phyloP scores from a whole-genome alignment of 2,329 filamentous ascomycete genomes.

The Colletotrichum higginsianum region DNA sequence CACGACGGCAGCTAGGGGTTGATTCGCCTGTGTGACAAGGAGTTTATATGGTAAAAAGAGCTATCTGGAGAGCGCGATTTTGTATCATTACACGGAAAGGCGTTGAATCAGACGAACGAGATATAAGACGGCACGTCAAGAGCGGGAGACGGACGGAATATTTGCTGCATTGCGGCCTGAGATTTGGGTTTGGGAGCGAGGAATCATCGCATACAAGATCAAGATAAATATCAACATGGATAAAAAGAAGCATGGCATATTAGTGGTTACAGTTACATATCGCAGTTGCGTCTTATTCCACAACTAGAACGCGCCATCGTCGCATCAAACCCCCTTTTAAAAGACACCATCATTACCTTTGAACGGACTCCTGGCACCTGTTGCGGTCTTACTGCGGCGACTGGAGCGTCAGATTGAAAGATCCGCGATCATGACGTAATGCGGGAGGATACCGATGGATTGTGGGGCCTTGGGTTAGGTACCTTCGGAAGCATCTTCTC shows the following conservation, averaged over 20 bases:
- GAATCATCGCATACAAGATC: too few relatives aligned
- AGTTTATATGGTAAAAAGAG: not conserved
- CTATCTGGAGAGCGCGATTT: not conserved
- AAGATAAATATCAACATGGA: not conserved
- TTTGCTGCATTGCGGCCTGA: not conserved
- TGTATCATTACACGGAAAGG: conserved; percentile 8
- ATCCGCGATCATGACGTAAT: conserved; percentile 28
- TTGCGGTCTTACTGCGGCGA: not conserved
- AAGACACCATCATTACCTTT: too few relatives aligned
- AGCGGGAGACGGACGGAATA: not conserved
- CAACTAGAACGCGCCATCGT: not conserved
- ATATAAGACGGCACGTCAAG: not conserved
- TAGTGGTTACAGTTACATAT: not conserved
- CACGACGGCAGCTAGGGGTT: not conserved
- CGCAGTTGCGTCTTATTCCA: not conserved
- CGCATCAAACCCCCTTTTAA: not conserved
- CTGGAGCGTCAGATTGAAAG: not conserved
- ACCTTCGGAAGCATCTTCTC: not conserved
- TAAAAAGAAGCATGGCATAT: not conserved
- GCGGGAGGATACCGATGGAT: conserved; percentile 13
- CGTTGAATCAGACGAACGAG: not conserved
- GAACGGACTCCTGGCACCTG: too few relatives aligned
- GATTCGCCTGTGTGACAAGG: not conserved
- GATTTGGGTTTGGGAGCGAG: not conserved
- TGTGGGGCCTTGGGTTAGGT: conserved; percentile 23